Evolutionary conservation across 179 eudicot species (phyloP), one percentile per base, ranked within the genome.

Genomic region (Spergularia azorica): DNA sequence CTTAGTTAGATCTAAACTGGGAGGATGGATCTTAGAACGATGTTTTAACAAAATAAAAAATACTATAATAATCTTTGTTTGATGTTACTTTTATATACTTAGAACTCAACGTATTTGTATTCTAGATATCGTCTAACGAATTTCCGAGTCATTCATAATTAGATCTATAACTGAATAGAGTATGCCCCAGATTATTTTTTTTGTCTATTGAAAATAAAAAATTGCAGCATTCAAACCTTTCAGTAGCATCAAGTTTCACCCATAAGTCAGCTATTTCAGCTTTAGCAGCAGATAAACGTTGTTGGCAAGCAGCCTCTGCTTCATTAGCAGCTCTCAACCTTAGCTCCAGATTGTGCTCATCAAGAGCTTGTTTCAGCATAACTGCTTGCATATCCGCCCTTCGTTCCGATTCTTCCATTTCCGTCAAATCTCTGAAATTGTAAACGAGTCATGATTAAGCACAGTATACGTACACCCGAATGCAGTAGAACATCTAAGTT

Each of bases 311-410:
- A 80, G 88, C 84, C 85, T 93, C 97, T 32, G 98, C 95, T 89
- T 95, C 98, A 84, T 89, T 88, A 69, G 97, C 97, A 73, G 98
- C 97, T 87, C 85, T 95, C 59, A 95, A 85, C 83, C 98, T 88
- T 78, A 95, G 86, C 86, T 93, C 97, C 63, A 95, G 77, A 77
- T 90, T 83, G 79, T 95, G 98, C 81, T 95, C 98, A 68, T 88
- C 86, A 63, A 90, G 83, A 76, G 92, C 95, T 78, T 81, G 86
- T 82, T 85, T 93, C 84, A 95, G 75, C 75, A 72, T 67, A 74
- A 87, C 89, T 57, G 90, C 97, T 86, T 93, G 97, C 17, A 83
- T 64, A 73, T 57, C 77, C 76, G 95, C 98, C 81, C 93, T 87
- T 75, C 79, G 82, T 78, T 91, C 96, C 41, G 98, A 95, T 86